Base-by-base conservation (phyloP, 768 basidiomycete genomes). In the Agaricus bisporus region DNA sequence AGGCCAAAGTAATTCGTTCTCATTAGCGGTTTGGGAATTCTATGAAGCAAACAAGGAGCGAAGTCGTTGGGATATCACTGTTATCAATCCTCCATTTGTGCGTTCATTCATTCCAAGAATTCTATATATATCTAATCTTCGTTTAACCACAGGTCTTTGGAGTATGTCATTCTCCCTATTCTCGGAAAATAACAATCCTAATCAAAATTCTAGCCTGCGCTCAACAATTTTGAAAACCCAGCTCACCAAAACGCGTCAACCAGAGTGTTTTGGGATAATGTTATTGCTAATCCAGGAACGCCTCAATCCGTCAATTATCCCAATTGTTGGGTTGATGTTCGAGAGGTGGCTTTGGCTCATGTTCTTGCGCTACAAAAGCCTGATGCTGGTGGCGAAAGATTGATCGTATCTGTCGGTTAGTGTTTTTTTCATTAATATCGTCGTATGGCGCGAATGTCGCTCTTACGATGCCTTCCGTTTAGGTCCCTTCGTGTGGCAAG, bases 311-410 rank as follows among this genome's bases (percentile, higher is more conserved):
- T 35, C 28, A 56, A 18, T 46, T 51, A 18, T 56, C 39, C 43
- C 43, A 51, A 22, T 44, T 51, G 26, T 36, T 56, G 12, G 49
- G 52, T 54, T 14, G 56, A 57, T 14, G 56, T 57, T n/a, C 29
- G 52, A 11, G 56, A 57, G 22, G 26, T 41, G 18, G 56, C 41
- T 20, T 26, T 43, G 4, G 47, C 56, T 3, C 52, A 54, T n/a
- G 48, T 57, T 18, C 56, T 48, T 3, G 46, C 51, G 2, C 42
- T 57, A 3, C 51, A 57, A 18, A 45, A 43, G 4, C 41, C 41
- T 26, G 48, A 46, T 11, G 52, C 56, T 35, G 52, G 56, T 17
- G 42, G 48, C 12, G 47, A 57, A 29, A 51, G 56, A 26, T 54
- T 57, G 11, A 11, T 57, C 11, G 17, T 54, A 10, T 41, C 37